A percentile compares a stretch with the other conserved stretches of the same genome.
These are phyloP conservation scores for Carex scoparia DNA, from an alignment of 176 grass and related monocot species.

Conservation along the genomic window DNA sequence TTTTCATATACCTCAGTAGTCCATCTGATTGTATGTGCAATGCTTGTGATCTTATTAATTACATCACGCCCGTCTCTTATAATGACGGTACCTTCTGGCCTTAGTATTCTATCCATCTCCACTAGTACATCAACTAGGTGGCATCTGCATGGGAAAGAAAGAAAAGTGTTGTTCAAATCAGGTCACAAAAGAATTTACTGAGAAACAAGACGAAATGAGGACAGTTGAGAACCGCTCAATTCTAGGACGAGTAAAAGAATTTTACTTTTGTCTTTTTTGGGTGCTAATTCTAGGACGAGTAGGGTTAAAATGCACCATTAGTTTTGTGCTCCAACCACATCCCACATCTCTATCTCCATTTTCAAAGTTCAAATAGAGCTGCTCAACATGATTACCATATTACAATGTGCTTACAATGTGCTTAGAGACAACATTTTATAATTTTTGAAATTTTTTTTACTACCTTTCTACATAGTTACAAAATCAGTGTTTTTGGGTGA, in stretches of 20 bases:
- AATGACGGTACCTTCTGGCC: conserved; percentile 80
- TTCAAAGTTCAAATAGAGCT: no score
- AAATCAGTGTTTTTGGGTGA: no score
- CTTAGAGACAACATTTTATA: no score
- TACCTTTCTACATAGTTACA: no score
- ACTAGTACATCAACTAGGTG: conserved; percentile 79
- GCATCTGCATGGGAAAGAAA: conserved; percentile 44
- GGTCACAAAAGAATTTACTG: background rate
- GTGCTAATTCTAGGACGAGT: background rate
- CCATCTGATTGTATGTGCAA: conserved; percentile 69
- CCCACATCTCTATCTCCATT: no score
- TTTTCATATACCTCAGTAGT: conserved; percentile 42
- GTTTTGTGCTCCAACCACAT: no score
- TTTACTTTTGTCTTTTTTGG: background rate
- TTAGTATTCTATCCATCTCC: conserved; percentile 96
- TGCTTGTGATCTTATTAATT: conserved; percentile 46
- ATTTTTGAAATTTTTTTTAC: no score
- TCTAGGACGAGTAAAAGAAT: background rate
- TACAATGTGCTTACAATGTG: no score
- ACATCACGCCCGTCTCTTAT: conserved; percentile 55
- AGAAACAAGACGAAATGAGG: background rate
- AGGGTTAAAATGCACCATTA: no score
- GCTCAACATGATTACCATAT: no score
- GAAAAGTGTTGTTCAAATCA: background rate
- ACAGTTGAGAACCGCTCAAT: background rate